Conservation (phyloP, 305 asterid genomes). For the Fraxinus paxiana region DNA sequence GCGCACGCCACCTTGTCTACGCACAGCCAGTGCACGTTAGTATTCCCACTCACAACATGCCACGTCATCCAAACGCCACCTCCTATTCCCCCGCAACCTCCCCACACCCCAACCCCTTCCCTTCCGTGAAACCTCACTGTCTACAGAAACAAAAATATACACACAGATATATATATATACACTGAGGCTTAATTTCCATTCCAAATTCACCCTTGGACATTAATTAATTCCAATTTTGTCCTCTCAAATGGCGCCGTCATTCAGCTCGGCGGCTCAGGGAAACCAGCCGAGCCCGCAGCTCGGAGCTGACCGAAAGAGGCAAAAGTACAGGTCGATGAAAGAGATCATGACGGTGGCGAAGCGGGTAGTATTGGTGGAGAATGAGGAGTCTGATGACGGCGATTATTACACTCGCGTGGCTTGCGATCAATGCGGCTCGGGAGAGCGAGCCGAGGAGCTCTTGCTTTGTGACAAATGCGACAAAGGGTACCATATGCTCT, state of each 20-base stretch:
- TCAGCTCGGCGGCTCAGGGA: conserved; percentile 27
- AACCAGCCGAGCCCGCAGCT: conserved; percentile 22
- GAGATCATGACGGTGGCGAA: conserved; percentile 64
- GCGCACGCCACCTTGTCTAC: conserved; percentile 16
- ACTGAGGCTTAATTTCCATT: conserved; percentile 3
- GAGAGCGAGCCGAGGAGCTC: conserved; percentile 55
- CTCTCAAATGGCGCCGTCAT: conserved; percentile 48
- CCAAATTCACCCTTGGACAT: conserved; percentile 31
- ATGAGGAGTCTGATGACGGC: conserved; percentile 20
- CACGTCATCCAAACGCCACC: conserved; percentile 44
- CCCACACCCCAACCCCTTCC: not conserved
- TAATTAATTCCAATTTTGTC: conserved; percentile 21
- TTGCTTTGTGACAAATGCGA: conserved; percentile 67
- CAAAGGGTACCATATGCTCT: conserved; percentile 64
- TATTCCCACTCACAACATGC: conserved; percentile 27
- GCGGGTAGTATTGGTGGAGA: conserved; percentile 36
- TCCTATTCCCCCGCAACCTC: conserved; percentile 31
- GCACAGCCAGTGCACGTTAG: conserved; percentile 32
- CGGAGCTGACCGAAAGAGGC: conserved; percentile 23
- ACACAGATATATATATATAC: not conserved
- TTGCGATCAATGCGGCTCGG: conserved; percentile 75
- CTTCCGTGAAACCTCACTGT: conserved; percentile 2
- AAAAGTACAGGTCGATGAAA: conserved; percentile 50
- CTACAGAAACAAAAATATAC: not conserved
- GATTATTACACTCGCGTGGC: conserved; percentile 32